Percentiles rank a stretch among this genome's conserved stretches.
phyloP scores from a whole-genome alignment of 129 eudicot genomes.

The Pittosporum tobira region DNA sequence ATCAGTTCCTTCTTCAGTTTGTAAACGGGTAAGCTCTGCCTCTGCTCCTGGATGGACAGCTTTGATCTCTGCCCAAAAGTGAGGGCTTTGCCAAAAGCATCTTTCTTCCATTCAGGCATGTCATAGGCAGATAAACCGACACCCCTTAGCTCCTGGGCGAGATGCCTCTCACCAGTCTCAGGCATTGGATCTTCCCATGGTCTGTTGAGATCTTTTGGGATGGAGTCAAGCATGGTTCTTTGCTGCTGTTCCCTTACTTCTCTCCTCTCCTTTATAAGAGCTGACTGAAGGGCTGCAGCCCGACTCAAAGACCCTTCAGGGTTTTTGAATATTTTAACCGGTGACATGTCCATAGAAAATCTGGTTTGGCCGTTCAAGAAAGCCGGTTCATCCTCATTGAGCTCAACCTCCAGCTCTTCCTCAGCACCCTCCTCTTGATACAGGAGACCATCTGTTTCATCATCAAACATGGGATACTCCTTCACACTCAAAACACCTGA shows the following conservation, averaged over 20 bases:
- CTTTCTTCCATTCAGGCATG: slow-evolving; percentile 97
- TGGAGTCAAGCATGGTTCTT: slow-evolving; percentile 86
- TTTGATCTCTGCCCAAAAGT: slow-evolving; percentile 86
- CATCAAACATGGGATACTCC: slow-evolving; percentile 77
- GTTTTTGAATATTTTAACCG: slow-evolving; percentile 78
- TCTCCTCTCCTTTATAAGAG: slow-evolving; percentile 79
- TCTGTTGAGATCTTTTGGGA: slow-evolving; percentile 85
- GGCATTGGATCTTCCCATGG: slow-evolving; percentile 99
- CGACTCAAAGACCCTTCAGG: slow-evolving; percentile 92
- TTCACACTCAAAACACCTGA: slow-evolving; percentile 72
- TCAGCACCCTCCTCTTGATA: slow-evolving; percentile 91
- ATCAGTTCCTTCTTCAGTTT: slow-evolving; percentile 72
- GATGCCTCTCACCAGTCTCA: slow-evolving; percentile 81
- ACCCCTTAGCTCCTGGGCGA: slow-evolving; percentile 85
- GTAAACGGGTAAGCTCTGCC: slow-evolving; percentile 76
- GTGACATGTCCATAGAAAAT: slow-evolving; percentile 80
- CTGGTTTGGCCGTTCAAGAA: slow-evolving; percentile 75
- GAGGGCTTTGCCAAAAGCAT: slow-evolving; percentile 71
- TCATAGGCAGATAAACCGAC: slow-evolving; percentile 84
- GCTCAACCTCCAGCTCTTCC: slow-evolving; percentile 77
- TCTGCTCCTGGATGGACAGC: slow-evolving; percentile 84
- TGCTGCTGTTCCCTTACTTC: slow-evolving; percentile 90
- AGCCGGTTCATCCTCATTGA: slow-evolving; percentile 82
- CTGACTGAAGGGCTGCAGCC: slow-evolving; percentile 85
- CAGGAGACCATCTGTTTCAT: slow-evolving; percentile 67